Evolutionary conservation across 345 rosid genomes (phyloP), one percentile per base, ranked within the genome.

Genomic region (Sisymbrium altissimum): DNA sequence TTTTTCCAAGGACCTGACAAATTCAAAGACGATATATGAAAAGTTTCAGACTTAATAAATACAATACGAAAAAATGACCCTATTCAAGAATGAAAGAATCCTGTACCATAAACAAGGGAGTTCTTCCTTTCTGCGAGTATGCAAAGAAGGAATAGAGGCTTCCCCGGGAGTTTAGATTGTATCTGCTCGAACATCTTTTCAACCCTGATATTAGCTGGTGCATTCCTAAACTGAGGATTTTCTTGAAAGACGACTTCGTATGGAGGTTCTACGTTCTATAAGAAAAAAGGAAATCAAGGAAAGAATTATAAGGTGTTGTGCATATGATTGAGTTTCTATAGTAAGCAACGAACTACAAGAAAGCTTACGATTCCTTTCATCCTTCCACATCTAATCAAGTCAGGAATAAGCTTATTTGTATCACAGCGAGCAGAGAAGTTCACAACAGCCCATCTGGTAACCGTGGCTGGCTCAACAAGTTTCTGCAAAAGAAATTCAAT

Each of bases 341-440:
- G 11, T 13, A 60, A 15, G 4, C 14, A 54, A 54, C n/a, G 60
- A 68, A 4, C 23, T 5, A 41, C 4, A 48, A 64, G 18, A 39
- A 44, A 61, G 75, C 97, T 83, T 87, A 95, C 99, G 55, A 95
- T 86, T 79, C 99, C 97, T 80, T 95, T 95, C 87, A 77, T 74
- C 3, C 70, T 72, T 33, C 85, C 99, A 62, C 97, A 91, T 75
- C 83, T 87, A 2, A 78, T 83, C 72, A 95, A 78, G 77, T 84
- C 84, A 12, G 73, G 77, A 1, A 90, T 76, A 52, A 95, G 87
- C 35, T 67, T 52, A 9, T 77, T 77, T 8, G 79, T 18, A 58
- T 92, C 93, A 73, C 99, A 91, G 0, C 89, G 87, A n/a, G 97
- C 96, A 29, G 93, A 91, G 78, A 95, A 92, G 72, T 95, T 92